Conservation (phyloP, 1,284 basidiomycete genomes). For the Trametes versicolor region DNA sequence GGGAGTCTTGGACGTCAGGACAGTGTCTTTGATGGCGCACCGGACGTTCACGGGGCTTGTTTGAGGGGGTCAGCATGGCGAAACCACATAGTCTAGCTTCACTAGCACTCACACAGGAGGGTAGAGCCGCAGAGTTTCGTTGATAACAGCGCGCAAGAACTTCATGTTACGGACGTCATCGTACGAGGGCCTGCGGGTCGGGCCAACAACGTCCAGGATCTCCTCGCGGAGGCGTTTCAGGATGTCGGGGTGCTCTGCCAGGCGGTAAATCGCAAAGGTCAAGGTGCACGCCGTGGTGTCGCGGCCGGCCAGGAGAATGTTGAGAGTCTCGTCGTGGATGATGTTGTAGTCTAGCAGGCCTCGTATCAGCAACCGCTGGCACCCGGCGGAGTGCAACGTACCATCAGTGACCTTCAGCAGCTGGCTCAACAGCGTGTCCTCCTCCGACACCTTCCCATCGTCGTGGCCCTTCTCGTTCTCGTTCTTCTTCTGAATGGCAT, state of each 20-base stretch:
- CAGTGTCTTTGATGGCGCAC: constrained; percentile 53
- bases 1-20: constrained; percentile 54
- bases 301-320: constrained; percentile 49
- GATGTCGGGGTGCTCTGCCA: constrained; percentile 50
- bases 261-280: constrained; percentile 50
- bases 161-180: constrained; percentile 53
- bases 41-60: constrained; percentile 60
- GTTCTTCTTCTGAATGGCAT: constrained; percentile 52
- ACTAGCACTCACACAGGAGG: constrained; percentile 60
- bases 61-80: background rate
- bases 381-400: constrained; percentile 31
- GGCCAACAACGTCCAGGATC: constrained; percentile 47
- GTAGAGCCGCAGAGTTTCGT: constrained; percentile 67
- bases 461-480: constrained; percentile 18
- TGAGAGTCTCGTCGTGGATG: constrained; percentile 48
- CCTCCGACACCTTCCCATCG: constrained; percentile 45
- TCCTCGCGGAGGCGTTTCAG: constrained; percentile 49
- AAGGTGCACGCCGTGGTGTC: constrained; percentile 51
- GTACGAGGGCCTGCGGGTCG: constrained; percentile 45
- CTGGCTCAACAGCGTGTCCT: constrained; percentile 60
- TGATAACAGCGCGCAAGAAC: constrained; percentile 53
- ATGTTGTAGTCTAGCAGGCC: constrained; percentile 37
- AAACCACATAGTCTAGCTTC: background rate
- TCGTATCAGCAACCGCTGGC: background rate
- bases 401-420: constrained; percentile 60